Percentiles rank a stretch among this genome's conserved stretches.
These are phyloP conservation scores for Pythium aristosporum DNA, from an alignment of 352 stramenopile species.

Conservation along the genomic window DNA sequence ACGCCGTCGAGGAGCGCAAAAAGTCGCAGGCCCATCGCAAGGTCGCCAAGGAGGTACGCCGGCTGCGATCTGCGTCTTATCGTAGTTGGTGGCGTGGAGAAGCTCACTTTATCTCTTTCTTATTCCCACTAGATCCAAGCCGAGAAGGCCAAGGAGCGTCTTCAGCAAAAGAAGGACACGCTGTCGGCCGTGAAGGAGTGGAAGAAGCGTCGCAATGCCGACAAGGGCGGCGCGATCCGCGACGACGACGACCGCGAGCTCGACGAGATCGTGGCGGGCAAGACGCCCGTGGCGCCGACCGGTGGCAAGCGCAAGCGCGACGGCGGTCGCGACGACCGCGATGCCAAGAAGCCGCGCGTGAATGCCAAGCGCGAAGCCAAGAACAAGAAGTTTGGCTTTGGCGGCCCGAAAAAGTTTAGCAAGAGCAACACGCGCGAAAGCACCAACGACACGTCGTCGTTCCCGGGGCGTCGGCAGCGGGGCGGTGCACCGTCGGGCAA, in stretches of 20 bases:
- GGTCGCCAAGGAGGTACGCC: slow-evolving; percentile 92
- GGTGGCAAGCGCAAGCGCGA: slow-evolving; percentile 48
- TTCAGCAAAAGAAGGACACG: slow-evolving; percentile 87
- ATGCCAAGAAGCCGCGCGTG: slow-evolving; percentile 63
- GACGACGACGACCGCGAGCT: slow-evolving; percentile 68
- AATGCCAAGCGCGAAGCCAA: slow-evolving; percentile 72
- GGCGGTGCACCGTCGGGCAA: neutral
- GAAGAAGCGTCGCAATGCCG: slow-evolving; percentile 84
- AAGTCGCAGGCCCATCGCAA: slow-evolving; percentile 96
- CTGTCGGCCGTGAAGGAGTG: slow-evolving; percentile 87
- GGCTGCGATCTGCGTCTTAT: too few species aligned
- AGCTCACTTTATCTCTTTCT: too few species aligned
- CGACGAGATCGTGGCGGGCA: slow-evolving; percentile 62
- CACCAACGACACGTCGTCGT: slow-evolving; percentile 78
- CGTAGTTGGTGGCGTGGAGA: too few species aligned
- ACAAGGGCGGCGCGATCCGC: slow-evolving; percentile 55
- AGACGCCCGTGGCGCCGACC: slow-evolving; percentile 39
- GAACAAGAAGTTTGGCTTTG: slow-evolving; percentile 86
- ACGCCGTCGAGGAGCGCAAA: slow-evolving; percentile 97
- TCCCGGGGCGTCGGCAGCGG: slow-evolving; percentile 41
- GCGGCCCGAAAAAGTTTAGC: slow-evolving; percentile 66
- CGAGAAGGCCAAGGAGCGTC: slow-evolving; percentile 80
- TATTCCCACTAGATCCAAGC: slow-evolving; percentile 42
- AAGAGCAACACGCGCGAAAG: slow-evolving; percentile 84
- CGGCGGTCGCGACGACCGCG: slow-evolving; percentile 18